Evolutionary conservation across 257 asterid species (phyloP).

Genomic region (Scutellaria baicalensis): DNA sequence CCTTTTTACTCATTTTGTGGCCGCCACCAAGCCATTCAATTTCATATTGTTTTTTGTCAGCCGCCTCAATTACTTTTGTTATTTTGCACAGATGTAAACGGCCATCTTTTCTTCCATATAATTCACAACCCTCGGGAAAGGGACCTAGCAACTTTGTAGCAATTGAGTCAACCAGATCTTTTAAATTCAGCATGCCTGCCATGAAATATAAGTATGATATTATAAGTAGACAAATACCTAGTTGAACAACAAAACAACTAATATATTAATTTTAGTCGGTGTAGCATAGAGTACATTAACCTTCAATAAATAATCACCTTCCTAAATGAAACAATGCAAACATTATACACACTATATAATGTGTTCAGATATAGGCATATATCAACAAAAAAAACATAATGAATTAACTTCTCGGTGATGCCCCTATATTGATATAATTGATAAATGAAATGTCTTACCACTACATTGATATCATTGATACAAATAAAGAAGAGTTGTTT

Average conservation of each 20-base stretch:
- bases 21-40: slow-evolving; percentile 73
- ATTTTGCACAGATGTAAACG: slow-evolving; percentile 60
- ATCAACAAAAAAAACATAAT: not conserved
- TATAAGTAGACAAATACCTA: not conserved
- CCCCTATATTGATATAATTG: not conserved
- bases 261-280: too few relatives aligned
- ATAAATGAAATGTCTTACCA: not conserved
- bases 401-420: not conserved
- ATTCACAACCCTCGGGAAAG: slow-evolving; percentile 56
- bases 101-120: slow-evolving; percentile 67
- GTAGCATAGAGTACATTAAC: not conserved
- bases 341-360: not conserved
- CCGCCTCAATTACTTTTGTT: slow-evolving; percentile 50
- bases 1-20: slow-evolving; percentile 42
- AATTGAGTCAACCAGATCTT: slow-evolving; percentile 65
- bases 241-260: not conserved
- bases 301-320: not conserved
- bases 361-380: slow-evolving; percentile 1
- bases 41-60: slow-evolving; percentile 48
- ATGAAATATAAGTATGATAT: not conserved
- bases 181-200: slow-evolving; percentile 79
- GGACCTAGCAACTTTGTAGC: slow-evolving; percentile 72
- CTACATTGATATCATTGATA: not conserved
- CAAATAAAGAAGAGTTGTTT: not conserved
- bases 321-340: not conserved